phyloP scores from a whole-genome alignment of 495 filamentous ascomycete genomes.

The Pyrenula massariospora region DNA sequence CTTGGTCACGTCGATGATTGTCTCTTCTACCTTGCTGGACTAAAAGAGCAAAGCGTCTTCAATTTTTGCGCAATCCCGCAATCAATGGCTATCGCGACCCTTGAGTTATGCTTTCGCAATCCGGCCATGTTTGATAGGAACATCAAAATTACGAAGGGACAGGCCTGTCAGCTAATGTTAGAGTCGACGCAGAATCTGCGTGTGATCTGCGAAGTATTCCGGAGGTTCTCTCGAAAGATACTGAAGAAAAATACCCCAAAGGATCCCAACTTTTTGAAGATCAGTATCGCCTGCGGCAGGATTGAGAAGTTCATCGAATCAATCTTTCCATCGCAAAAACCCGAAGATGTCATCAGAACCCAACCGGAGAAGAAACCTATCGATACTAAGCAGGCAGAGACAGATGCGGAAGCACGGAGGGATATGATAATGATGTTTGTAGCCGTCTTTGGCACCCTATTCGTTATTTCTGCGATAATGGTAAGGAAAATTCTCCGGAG shows the following conservation, averaged over 20 bases:
- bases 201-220: constrained; percentile 69
- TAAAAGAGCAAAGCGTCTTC: constrained; percentile 97
- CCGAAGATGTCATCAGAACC: constrained; percentile 24
- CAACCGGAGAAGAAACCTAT: constrained; percentile 16
- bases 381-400: constrained; percentile 25
- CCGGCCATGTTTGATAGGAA: constrained; percentile 76
- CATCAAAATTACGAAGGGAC: constrained; percentile 92
- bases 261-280: constrained; percentile 88
- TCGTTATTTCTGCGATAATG: constrained; percentile 54
- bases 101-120: constrained; percentile 86
- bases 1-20: constrained; percentile 84
- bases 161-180: constrained; percentile 83
- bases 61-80: constrained; percentile 99
- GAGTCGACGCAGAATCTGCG: constrained; percentile 83
- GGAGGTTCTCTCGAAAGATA: constrained; percentile 63
- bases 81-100: constrained; percentile 91
- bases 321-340: constrained; percentile 71
- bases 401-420: constrained; percentile 35
- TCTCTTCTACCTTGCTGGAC: constrained; percentile 90
- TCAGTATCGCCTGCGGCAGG: constrained; percentile 84
- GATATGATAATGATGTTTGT: constrained; percentile 52
- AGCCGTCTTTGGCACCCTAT: constrained; percentile 46
- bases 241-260: constrained; percentile 89
- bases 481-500: no score
- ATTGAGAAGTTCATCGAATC: constrained; percentile 96